Base-by-base conservation (phyloP, 148 eudicot species). In the Chenopodium suecicum region DNA sequence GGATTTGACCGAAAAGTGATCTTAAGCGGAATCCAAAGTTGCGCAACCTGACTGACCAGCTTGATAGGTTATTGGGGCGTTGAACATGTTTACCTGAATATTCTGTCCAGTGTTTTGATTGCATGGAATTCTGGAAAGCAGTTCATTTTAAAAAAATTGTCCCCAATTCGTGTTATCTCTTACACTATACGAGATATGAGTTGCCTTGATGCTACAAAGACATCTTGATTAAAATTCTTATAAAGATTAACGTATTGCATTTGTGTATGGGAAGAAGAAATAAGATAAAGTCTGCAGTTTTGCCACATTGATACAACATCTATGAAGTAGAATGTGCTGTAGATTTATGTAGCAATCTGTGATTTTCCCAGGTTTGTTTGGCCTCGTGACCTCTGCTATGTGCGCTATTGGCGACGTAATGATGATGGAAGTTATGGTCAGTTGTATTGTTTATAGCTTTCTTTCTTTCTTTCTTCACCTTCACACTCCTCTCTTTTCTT, bases 321-420 rank as follows among this genome's bases (percentile, higher is more conserved):
- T 72, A 20, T 22, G 4, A 44, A 20, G 54, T 11, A 32, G n/a
- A 31, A 34, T 20, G 25, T 37, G 20, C 27, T 46, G 4, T 29
- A 14, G 47, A 31, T 64, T 34, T 48, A 27, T 48, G 67, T 16
- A 25, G 27, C 4, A 32, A 67, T 75, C 52, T 76, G 60, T 76
- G 71, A 23, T 76, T 73, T 70, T 75, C 80, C 70, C 89, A 96
- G 99, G 94, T 85, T 94, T 85, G 94, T 94, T 29, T 96, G 99
- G 99, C 99, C 99, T 16, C 98, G 99, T 74, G 99, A 96, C 85
- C 97, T 96, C 79, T 96, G 99, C 83, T 96, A 96, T 86, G 95
- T 96, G 79, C 95, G 99, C 41, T 96, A 96, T 81, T 96, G 99
- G 99, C 99, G 99, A 77, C 97, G 99, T 71, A 96, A 96, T 90